Evolutionary conservation across 108 stramenopile species (phyloP).

Genomic region (Phaeodactylum tricornutum): DNA sequence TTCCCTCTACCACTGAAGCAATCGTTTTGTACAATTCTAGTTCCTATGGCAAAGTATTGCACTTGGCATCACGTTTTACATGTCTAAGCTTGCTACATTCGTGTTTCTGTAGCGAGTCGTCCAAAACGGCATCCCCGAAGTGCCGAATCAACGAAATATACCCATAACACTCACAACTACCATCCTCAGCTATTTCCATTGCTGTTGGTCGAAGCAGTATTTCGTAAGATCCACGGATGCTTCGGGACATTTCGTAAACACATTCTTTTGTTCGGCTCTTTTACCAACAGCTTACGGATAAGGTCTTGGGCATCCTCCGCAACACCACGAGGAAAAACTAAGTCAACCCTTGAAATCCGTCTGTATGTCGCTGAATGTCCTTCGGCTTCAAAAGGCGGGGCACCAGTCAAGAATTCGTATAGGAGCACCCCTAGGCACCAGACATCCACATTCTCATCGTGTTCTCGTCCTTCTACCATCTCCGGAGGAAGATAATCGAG

Average conservation of each 20-base stretch:
- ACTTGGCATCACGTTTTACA: no score
- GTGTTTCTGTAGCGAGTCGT: no score
- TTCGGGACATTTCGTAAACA: constrained; percentile 67
- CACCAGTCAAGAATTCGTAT: constrained; percentile 93
- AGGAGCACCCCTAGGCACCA: constrained; percentile 92
- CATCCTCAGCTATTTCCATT: no score
- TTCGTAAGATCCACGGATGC: constrained; percentile 82
- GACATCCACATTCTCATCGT: constrained; percentile 85
- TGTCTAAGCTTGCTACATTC: no score
- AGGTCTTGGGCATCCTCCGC: constrained; percentile 91
- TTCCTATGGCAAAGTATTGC: no score
- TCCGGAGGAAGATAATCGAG: constrained; percentile 98
- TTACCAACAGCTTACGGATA: constrained; percentile 80
- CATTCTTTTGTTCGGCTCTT: constrained; percentile 85
- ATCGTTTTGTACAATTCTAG: no score
- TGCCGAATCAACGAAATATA: no score
- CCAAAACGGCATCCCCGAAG: no score
- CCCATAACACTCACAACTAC: no score
- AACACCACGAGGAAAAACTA: constrained; percentile 78
- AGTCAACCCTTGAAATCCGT: constrained; percentile 88
- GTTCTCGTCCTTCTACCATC: constrained; percentile 92
- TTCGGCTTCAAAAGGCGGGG: constrained; percentile 95
- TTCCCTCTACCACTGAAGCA: no score
- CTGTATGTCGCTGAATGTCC: constrained; percentile 89
- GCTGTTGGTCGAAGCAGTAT: no score